Base-by-base conservation (phyloP, 331 rosid species). In the Saraca asoca region DNA sequence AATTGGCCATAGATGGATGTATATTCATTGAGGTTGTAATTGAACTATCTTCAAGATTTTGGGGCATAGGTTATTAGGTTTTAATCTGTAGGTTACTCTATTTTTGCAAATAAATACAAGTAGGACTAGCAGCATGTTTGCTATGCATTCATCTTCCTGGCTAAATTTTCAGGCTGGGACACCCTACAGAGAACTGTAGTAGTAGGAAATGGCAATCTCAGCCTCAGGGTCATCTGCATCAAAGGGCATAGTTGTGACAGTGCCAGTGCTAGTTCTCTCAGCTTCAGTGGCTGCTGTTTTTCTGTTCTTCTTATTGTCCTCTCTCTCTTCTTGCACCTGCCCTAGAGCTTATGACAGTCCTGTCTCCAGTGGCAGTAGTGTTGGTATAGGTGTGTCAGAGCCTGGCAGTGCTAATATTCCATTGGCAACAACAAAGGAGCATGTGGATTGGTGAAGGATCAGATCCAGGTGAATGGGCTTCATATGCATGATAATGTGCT, bases 401-500 rank as follows among this genome's bases (percentile, higher is more conserved):
- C 54, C 71, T 61, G 43, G 55, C 9, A 58, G 12, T 8, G 43
- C 18, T 33, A 6, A 42, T 14, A 58, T 38, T 46, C 54, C 72
- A 3, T 68, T 55, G 58, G 73, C 64, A n/a, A 79, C 88, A 35
- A 81, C 64, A 44, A 73, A 78, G 79, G 96, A 83, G 14, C 96
- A 91, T 37, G 88, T 91, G 43, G 90, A 91, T 54, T 91, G 97
- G 84, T 91, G 60, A 85, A 64, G 75, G 79, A 74, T 68, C 96
- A 91, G 85, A 91, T 91, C 80, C 83, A 59, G 58, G 75, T 68
- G 37, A 91, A 88, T 58, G 95, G 97, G 12, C 70, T 91, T 67
- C 90, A 84, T 58, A 91, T 91, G 97, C 92, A 81, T 12, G 88
- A 88, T 0, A 91, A 91, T 50, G 86, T 91, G 72, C 89, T 91